phyloP scores from a whole-genome alignment of 331 rosid genomes.

The Malus hybrid region DNA sequence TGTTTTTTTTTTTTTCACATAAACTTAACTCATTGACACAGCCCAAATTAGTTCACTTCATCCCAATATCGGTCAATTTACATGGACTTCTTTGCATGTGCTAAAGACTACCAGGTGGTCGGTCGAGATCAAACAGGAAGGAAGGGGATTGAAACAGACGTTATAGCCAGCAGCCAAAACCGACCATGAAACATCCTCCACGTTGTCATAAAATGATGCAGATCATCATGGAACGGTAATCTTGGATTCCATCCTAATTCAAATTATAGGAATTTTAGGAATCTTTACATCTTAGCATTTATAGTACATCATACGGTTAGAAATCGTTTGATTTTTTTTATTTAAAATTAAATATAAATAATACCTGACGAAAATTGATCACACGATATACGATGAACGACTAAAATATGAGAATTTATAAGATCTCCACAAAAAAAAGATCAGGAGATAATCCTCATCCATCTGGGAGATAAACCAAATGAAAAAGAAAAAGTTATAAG shows the following conservation, averaged over 20 bases:
- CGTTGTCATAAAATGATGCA: background rate
- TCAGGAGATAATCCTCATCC: too few species aligned
- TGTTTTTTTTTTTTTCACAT: too few species aligned
- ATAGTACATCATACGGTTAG: rapidly evolving
- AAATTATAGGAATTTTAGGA: too few species aligned
- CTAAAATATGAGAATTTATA: too few species aligned
- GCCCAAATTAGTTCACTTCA: background rate
- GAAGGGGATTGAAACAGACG: background rate
- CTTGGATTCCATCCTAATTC: too few species aligned
- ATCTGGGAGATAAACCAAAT: too few species aligned
- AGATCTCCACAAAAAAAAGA: too few species aligned
- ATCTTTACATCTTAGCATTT: too few species aligned
- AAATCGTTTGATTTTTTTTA: too few species aligned
- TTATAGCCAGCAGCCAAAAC: background rate
- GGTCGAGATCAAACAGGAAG: background rate
- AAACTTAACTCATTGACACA: background rate
- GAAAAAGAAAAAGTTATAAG: background rate
- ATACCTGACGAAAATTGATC: rapidly evolving
- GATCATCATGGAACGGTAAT: background rate
- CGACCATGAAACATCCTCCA: background rate
- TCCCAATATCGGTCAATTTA: too few species aligned
- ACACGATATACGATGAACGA: too few species aligned
- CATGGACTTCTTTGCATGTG: background rate
- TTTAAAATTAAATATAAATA: too few species aligned
- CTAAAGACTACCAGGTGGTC: background rate